These are phyloP conservation scores for Talaromyces borbonicus DNA, from an alignment of 495 filamentous ascomycete genomes.

Conservation along the genomic window DNA sequence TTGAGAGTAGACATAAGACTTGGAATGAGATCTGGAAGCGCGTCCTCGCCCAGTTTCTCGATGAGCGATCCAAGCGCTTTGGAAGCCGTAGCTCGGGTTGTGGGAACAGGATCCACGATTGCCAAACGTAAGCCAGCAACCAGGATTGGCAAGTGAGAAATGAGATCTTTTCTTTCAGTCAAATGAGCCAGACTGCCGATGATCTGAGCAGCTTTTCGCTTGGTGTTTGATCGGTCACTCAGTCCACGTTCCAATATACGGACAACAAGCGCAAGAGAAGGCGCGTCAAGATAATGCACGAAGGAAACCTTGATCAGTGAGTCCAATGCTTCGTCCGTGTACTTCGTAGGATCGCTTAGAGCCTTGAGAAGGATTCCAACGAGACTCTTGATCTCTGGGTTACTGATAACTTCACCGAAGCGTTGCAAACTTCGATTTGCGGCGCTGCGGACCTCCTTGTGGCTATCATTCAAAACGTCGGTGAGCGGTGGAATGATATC, in stretches of 20 bases:
- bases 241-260: constrained; percentile 92
- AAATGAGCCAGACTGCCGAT: constrained; percentile 96
- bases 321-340: constrained; percentile 92
- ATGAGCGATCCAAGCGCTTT: constrained; percentile 91
- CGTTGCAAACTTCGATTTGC: constrained; percentile 94
- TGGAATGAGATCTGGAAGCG: constrained; percentile 92
- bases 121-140: constrained; percentile 84
- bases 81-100: constrained; percentile 92
- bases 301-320: constrained; percentile 91
- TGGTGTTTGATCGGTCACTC: constrained; percentile 82
- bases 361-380: constrained; percentile 90
- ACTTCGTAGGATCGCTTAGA: constrained; percentile 92
- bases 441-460: constrained; percentile 87
- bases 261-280: constrained; percentile 86
- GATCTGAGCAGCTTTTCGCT: constrained; percentile 90
- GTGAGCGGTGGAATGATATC: constrained; percentile 96
- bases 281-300: constrained; percentile 91
- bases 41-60: constrained; percentile 95
- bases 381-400: constrained; percentile 87
- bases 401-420: constrained; percentile 96
- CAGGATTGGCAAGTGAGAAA: constrained; percentile 82
- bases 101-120: constrained; percentile 89
- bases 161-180: constrained; percentile 89
- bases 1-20: constrained; percentile 96
- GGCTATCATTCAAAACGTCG: constrained; percentile 87